These are phyloP conservation scores for Mycosphaerelloides madeirae DNA, from an alignment of 2,329 filamentous ascomycete genomes.

Conservation along the genomic window DNA sequence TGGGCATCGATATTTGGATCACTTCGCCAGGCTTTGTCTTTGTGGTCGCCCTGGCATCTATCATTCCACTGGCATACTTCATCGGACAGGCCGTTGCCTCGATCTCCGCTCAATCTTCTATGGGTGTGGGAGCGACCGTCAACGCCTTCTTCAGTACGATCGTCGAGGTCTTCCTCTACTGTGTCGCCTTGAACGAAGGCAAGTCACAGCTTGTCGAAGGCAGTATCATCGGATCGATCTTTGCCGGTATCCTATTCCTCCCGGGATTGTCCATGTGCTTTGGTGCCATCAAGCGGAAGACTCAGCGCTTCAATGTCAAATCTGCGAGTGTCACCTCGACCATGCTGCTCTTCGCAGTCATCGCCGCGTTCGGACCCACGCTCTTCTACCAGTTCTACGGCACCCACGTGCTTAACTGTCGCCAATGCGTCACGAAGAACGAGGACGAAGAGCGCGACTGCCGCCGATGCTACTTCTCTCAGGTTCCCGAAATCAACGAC, in stretches of 20 bases:
- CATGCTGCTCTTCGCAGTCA: conserved; percentile 93
- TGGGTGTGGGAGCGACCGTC: conserved; percentile 94
- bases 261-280: conserved; percentile 98
- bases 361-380: conserved; percentile 91
- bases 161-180: conserved; percentile 97
- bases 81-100: conserved; percentile 97
- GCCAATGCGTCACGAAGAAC: conserved; percentile 48
- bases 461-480: conserved; percentile 88
- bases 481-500: conserved; percentile 76
- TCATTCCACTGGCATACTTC: conserved; percentile 96
- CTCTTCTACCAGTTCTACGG: conserved; percentile 99
- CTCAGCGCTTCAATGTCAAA: conserved; percentile 93
- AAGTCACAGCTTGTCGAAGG: conserved; percentile 92
- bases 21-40: conserved; percentile 86
- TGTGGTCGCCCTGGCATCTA: conserved; percentile 74
- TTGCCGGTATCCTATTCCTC: conserved; percentile 90
- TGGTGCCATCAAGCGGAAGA: conserved; percentile 94
- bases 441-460: conserved; percentile 62
- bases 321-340: conserved; percentile 96
- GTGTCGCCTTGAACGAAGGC: conserved; percentile 84
- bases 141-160: conserved; percentile 98
- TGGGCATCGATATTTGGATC: conserved; percentile 67
- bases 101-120: conserved; percentile 96
- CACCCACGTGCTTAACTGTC: conserved; percentile 90
- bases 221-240: conserved; percentile 95